These are phyloP conservation scores for Metschnikowia amazonensis DNA, from an alignment of 805 yeast species.

Conservation along the genomic window DNA sequence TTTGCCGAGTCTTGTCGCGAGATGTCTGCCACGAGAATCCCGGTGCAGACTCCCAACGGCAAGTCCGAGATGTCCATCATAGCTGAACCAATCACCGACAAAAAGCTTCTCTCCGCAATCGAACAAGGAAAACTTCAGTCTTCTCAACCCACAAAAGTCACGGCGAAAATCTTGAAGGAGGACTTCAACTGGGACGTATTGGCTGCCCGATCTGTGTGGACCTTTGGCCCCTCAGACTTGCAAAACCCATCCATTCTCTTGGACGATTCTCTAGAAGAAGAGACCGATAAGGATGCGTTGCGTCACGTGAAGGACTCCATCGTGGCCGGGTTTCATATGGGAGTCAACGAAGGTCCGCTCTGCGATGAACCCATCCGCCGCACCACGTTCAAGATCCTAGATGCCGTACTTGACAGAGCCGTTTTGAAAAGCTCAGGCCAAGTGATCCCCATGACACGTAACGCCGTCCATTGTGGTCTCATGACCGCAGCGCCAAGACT, in stretches of 20 bases:
- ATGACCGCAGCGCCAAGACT: constrained; percentile 74
- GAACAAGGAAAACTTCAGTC: constrained; percentile 44
- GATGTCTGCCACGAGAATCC: constrained; percentile 62
- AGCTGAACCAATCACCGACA: constrained; percentile 67
- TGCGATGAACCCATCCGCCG: constrained; percentile 77
- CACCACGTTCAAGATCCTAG: constrained; percentile 67
- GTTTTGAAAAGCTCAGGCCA: constrained; percentile 59
- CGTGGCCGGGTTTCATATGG: constrained; percentile 80
- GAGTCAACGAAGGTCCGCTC: constrained; percentile 83
- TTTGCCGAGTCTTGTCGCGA: constrained; percentile 75
- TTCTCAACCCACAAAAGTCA: constrained; percentile 33
- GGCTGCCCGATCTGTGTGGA: constrained; percentile 79
- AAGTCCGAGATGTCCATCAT: constrained; percentile 60
- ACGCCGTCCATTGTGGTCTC: constrained; percentile 80
- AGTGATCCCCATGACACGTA: constrained; percentile 74
- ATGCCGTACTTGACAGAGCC: constrained; percentile 47
- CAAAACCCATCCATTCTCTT: constrained; percentile 48
- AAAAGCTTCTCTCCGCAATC: constrained; percentile 51
- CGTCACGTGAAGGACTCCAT: constrained; percentile 50
- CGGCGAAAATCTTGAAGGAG: constrained; percentile 53
- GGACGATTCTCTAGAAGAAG: constrained; percentile 72
- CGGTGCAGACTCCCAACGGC: constrained; percentile 53
- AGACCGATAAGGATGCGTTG: constrained; percentile 55
- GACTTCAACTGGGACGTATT: constrained; percentile 78
- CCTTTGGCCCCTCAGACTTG: constrained; percentile 56